Evolutionary conservation across 2,329 filamentous ascomycete genomes (phyloP).

Genomic region (Cladosporium sp.): DNA sequence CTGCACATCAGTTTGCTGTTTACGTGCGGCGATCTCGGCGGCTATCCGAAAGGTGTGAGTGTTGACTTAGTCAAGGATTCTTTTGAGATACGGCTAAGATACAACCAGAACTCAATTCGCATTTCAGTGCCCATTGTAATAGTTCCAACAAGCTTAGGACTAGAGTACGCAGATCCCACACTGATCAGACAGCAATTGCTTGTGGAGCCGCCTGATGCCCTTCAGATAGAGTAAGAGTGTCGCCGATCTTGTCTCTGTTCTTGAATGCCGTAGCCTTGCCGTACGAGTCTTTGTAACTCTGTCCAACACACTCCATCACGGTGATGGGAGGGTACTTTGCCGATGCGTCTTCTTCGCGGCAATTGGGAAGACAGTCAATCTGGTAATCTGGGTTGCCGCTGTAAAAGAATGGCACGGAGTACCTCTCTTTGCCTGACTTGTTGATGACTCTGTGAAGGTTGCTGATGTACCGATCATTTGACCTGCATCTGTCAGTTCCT

Average conservation of each 20-base stretch:
- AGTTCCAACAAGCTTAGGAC: neutral
- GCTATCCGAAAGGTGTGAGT: no score
- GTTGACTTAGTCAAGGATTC: no score
- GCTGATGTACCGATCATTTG: slow-evolving; percentile 54
- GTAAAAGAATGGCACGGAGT: slow-evolving; percentile 59
- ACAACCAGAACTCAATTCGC: no score
- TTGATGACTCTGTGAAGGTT: slow-evolving; percentile 60
- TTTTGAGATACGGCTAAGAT: no score
- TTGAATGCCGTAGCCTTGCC: slow-evolving; percentile 16
- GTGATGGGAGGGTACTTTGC: slow-evolving; percentile 16
- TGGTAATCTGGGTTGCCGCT: slow-evolving; percentile 52
- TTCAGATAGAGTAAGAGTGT: neutral
- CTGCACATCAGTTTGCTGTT: no score
- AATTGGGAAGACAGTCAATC: slow-evolving; percentile 20
- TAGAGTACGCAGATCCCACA: neutral
- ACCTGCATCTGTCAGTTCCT: slow-evolving; percentile 36
- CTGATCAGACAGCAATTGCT: neutral
- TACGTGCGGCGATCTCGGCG: no score
- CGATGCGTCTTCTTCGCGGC: slow-evolving; percentile 8
- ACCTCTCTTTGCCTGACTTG: slow-evolving; percentile 51
- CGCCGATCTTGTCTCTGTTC: neutral
- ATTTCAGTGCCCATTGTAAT: no score
- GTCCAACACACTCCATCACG: slow-evolving; percentile 15
- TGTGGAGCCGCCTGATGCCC: neutral
- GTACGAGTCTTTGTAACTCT: slow-evolving; percentile 14